These are phyloP conservation scores for Stephanodiscus minutulus DNA, from an alignment of 108 stramenopile species.

Conservation along the genomic window DNA sequence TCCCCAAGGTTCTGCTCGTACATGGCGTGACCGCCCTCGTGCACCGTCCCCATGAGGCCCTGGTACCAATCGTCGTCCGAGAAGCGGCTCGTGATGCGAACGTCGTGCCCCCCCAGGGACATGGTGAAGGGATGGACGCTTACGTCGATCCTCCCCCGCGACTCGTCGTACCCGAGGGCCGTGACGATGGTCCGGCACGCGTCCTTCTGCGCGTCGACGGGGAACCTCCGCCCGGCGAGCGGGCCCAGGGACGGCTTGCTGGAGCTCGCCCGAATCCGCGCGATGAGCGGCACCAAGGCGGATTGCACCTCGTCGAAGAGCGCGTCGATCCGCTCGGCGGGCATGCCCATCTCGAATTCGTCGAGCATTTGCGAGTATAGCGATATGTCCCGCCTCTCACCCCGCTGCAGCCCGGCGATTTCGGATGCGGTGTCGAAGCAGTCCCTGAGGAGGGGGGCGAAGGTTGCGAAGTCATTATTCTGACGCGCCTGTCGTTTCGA, in stretches of 20 bases:
- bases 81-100: constrained; percentile 91
- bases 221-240: constrained; percentile 46
- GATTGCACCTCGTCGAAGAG: constrained; percentile 78
- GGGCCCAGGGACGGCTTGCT: constrained; percentile 42
- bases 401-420: constrained; percentile 58
- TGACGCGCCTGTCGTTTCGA: constrained; percentile 42
- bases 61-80: constrained; percentile 79
- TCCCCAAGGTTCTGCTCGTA: constrained; percentile 83
- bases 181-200: constrained; percentile 63
- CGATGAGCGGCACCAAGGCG: constrained; percentile 75
- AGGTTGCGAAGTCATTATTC: constrained; percentile 61
- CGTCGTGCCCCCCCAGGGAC: constrained; percentile 68
- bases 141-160: constrained; percentile 82
- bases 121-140: constrained; percentile 92
- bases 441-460: constrained; percentile 52
- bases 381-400: constrained; percentile 18
- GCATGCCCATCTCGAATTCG: constrained; percentile 86
- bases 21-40: constrained; percentile 93
- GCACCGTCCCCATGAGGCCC: constrained; percentile 85
- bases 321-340: constrained; percentile 59
- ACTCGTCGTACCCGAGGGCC: constrained; percentile 72
- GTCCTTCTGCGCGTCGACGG: constrained; percentile 61
- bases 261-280: constrained; percentile 46
- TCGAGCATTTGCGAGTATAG: constrained; percentile 77
- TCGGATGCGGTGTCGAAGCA: constrained; percentile 68